Percentiles rank a stretch among this genome's conserved stretches.
Evolutionary conservation across 1,284 basidiomycete genomes (phyloP).

Genomic region (Ganoderma lingzhi): DNA sequence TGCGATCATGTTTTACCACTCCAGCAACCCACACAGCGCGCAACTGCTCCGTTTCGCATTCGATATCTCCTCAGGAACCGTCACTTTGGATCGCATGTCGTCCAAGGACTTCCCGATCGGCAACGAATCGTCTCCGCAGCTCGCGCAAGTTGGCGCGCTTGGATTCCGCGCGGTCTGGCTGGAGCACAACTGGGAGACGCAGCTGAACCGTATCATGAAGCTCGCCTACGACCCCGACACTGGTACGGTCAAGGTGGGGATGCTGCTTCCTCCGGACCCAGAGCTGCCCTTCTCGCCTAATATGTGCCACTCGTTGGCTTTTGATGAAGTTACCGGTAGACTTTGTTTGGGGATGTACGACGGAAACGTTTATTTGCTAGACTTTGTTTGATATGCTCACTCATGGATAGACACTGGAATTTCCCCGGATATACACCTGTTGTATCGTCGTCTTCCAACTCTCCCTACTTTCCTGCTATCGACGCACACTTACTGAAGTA

Average conservation of each 20-base stretch:
- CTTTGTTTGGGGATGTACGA: conserved; percentile 57
- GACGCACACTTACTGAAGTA: background rate
- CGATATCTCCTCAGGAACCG: conserved; percentile 15
- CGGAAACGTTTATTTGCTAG: conserved; percentile 58
- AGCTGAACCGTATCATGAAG: conserved; percentile 56
- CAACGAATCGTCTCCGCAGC: conserved; percentile 47
- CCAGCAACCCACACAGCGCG: conserved; percentile 29
- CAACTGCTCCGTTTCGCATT: conserved; percentile 38
- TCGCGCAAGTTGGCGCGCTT: conserved; percentile 54
- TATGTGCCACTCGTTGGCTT: conserved; percentile 52
- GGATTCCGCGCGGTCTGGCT: conserved; percentile 61
- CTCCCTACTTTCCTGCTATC: background rate
- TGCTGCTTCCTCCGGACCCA: conserved; percentile 50
- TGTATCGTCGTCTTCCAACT: background rate
- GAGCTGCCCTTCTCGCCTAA: conserved; percentile 57
- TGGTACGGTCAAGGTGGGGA: conserved; percentile 35
- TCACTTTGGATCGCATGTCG: conserved; percentile 20
- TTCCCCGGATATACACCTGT: background rate
- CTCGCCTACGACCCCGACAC: conserved; percentile 45
- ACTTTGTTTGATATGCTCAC: conserved; percentile 46
- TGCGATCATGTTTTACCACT: conserved; percentile 38
- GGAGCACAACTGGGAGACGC: conserved; percentile 57
- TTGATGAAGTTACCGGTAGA: conserved; percentile 59
- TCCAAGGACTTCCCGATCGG: conserved; percentile 33
- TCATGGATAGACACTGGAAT: background rate